phyloP scores from a whole-genome alignment of 768 basidiomycete genomes.

The Mycena rosella region DNA sequence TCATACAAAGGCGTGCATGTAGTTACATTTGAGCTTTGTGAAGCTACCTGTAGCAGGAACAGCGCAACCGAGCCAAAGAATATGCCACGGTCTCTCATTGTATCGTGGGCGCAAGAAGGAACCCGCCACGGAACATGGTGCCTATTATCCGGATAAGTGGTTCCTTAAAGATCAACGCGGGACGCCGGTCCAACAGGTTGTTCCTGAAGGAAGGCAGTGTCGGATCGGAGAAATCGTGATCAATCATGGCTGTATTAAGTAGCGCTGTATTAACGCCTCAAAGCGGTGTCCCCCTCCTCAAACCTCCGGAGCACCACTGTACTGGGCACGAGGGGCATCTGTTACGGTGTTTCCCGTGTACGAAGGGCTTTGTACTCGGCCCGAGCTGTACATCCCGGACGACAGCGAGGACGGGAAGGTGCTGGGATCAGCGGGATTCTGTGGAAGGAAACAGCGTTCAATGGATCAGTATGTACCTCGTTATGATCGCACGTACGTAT shows the following conservation, averaged over 20 bases:
- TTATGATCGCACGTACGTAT: conserved; percentile 51
- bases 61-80: conserved; percentile 15
- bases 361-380: conserved; percentile 29
- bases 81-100: conserved; percentile 24
- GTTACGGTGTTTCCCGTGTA: conserved; percentile 29
- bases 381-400: conserved; percentile 23
- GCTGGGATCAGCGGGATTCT: conserved; percentile 49
- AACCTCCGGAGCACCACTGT: conserved; percentile 39
- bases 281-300: conserved; percentile 14
- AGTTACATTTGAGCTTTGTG: conserved; percentile 54
- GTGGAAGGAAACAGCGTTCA: conserved; percentile 47
- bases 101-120: conserved; percentile 28
- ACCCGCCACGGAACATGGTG: conserved; percentile 2
- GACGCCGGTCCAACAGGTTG: conserved; percentile 4
- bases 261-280: conserved; percentile 8
- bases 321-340: conserved; percentile 31
- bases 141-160: conserved; percentile 15
- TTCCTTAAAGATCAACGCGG: conserved; percentile 1
- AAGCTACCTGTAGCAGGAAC: conserved; percentile 36
- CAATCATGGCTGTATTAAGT: conserved; percentile 3
- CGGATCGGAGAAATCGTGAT: neutral
- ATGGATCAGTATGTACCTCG: conserved; percentile 20
- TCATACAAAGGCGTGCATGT: conserved; percentile 50
- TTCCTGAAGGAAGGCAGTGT: conserved; percentile 31
- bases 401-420: conserved; percentile 52